Evolutionary conservation across 768 basidiomycete species (phyloP), one percentile per base, ranked within the genome.

Genomic region (Mycena albidolilacea): DNA sequence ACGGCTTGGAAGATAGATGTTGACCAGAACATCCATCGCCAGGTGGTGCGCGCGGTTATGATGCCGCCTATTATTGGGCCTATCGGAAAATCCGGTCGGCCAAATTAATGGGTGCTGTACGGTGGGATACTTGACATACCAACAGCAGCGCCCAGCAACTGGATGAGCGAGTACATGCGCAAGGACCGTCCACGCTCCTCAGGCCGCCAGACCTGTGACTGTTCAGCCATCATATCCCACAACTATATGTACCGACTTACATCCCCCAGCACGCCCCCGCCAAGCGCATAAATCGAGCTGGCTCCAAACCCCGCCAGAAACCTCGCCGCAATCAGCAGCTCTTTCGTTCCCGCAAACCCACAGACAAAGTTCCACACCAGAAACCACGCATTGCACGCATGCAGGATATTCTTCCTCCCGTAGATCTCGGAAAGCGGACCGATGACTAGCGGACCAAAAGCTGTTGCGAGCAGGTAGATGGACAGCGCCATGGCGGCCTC

Each of bases 41-140:
- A 50, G n/a, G n/a, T 50, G 50, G 50, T n/a, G 50, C 50, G n/a
- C 21, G 50, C 50, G n/a, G 50, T n/a, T n/a, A 50, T 50, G 50
- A 50, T n/a, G 50, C 50, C 50, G n/a, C 50, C 50, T 7, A 50
- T 50, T 21, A 50, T 50, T 11, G 50, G 50, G 7, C 50, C 50
- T 50, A 5, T 46, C 7, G 46, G 15, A 50, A 50, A 21, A n/a
- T 21, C 0, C n/a, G 7, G 50, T 50, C n/a, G 23, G n/a, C n/a
- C 10, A 50, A 7, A 30, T 30, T 30, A 4, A 30, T 30, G 30
- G 3, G 6, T 11, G 7, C 0, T 11, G 11, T 5, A 11, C n/a
- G 4, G 7, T 7, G 21, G 50, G 21, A 7, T 6, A 50, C 0
- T n/a, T n/a, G 19, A 21, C 50, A 11, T n/a, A 50, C 50, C 50